Base-by-base conservation (phyloP, 805 yeast species). In the Yarrowia bubula region DNA sequence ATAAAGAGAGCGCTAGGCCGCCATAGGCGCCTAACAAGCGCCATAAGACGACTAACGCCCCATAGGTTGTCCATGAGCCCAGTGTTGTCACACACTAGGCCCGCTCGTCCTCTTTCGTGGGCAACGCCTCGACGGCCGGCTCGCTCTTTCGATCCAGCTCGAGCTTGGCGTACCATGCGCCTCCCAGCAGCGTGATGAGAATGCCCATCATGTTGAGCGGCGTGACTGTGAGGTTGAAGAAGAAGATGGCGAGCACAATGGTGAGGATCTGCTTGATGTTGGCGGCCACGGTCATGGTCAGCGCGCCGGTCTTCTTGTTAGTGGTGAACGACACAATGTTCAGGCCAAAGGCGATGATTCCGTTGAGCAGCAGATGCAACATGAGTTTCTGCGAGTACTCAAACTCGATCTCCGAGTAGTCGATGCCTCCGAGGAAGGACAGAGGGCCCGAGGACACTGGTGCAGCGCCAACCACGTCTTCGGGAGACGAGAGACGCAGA, bases 261-360 rank as follows among this genome's bases (percentile, higher is more conserved):
- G 73, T 71, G 47, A 71, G 66, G 64, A 71, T 69, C 67, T 71
- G 73, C 69, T 71, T 71, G 55, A 71, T 70, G 47, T 71, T 71
- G 62, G 73, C 73, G 32, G 73, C 73, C 42, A 71, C 73, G 14
- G 73, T 71, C 72, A 71, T 71, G 33, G 73, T 71, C 46, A 71
- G 57, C 5, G 73, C 72, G 15, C 71, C 73, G 17, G 72, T 70
- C 71, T 71, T 71, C 68, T 71, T 71, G 69, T 71, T 71, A 38
- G 73, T 73, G 22, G 72, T 71, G 66, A 71, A 71, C 7, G 73
- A 71, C 15, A 70, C 73, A 22, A 71, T 70, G 60, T 71, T 71
- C 17, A 71, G 67, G 11, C 72, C 71, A 31, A 71, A 71, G 8
- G 73, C 73, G 33, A 71, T 70, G 14, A 68, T 66, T 17, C 73